A percentile compares a stretch with the other conserved stretches of the same genome.
Evolutionary conservation across 305 asterid genomes (phyloP).

Genomic region (Fraxinus dipetala): DNA sequence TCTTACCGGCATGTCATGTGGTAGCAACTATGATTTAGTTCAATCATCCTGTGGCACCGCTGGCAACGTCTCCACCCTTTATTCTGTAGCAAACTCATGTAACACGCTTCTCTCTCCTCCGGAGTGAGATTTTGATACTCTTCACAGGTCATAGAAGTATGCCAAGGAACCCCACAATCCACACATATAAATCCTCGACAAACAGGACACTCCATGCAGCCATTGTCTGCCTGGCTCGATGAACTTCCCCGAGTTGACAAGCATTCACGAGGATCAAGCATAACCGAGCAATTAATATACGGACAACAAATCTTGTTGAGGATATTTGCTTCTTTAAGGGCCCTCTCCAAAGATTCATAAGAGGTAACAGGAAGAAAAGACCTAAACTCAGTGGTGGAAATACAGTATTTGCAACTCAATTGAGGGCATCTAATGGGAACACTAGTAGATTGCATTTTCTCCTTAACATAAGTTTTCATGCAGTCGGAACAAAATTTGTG

Average conservation of each 20-base stretch:
- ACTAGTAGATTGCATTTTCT: slow-evolving; percentile 47
- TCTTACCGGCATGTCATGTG: slow-evolving; percentile 78
- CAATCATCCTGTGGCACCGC: slow-evolving; percentile 62
- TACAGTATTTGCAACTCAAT: slow-evolving; percentile 59
- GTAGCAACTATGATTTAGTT: slow-evolving; percentile 65
- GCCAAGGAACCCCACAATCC: slow-evolving; percentile 85
- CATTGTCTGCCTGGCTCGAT: slow-evolving; percentile 45
- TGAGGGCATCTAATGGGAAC: slow-evolving; percentile 81
- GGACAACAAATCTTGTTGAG: slow-evolving; percentile 57
- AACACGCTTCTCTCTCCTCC: slow-evolving; percentile 66
- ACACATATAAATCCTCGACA: slow-evolving; percentile 69
- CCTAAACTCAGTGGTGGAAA: slow-evolving; percentile 60
- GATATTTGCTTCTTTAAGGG: slow-evolving; percentile 45
- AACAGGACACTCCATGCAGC: slow-evolving; percentile 69
- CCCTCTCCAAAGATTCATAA: slow-evolving; percentile 55
- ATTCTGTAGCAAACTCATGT: slow-evolving; percentile 37
- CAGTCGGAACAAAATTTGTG: slow-evolving; percentile 88
- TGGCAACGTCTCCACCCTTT: slow-evolving; percentile 68
- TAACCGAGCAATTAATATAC: slow-evolving; percentile 63
- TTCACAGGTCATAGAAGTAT: slow-evolving; percentile 75
- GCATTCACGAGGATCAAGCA: slow-evolving; percentile 64
- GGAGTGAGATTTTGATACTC: slow-evolving; percentile 55
- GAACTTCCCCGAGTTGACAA: slow-evolving; percentile 50
- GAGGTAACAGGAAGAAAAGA: slow-evolving; percentile 70
- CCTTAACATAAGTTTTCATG: slow-evolving; percentile 77